phyloP scores from a whole-genome alignment of 169 alveolate genomes.

The Plasmodium ovale region DNA sequence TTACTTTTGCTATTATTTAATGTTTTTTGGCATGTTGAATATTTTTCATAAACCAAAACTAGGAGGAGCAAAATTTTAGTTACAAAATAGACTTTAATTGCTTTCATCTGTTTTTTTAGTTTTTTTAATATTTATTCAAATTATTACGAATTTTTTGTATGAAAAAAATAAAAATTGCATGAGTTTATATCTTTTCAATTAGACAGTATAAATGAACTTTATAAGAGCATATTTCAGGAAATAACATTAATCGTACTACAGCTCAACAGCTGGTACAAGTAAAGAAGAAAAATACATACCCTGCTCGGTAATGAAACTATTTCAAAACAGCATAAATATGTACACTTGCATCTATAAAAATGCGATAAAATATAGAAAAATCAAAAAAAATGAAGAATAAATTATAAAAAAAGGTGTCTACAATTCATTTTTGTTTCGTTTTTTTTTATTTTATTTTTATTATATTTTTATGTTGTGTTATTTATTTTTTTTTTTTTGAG shows the following conservation, averaged over 20 bases:
- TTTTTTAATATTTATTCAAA: constrained; percentile 11
- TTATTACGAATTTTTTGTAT: constrained; percentile 30
- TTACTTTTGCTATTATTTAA: constrained; percentile 23
- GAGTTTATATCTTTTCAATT: constrained; percentile 9
- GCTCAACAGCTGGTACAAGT: constrained; percentile 3
- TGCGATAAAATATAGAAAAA: constrained; percentile 16
- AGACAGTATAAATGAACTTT: constrained; percentile 15
- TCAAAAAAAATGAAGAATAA: constrained; percentile 10
- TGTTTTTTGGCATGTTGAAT: constrained; percentile 45
- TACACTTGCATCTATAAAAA: no score
- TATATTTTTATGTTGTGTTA: no score
- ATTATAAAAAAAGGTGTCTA: constrained; percentile 19
- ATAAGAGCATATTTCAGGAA: constrained; percentile 24
- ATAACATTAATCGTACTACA: constrained; percentile 15
- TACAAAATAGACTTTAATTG: constrained; percentile 13
- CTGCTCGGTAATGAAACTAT: constrained; percentile 14
- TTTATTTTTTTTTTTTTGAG: constrained; percentile 28
- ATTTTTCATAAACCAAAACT: constrained; percentile 34
- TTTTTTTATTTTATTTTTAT: no score
- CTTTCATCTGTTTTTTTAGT: constrained; percentile 25
- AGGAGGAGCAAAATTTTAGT: constrained; percentile 23
- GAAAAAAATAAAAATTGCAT: constrained; percentile 9
- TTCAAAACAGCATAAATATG: constrained; percentile 24
- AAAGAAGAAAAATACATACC: constrained; percentile 7
- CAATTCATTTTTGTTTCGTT: no score